Conservation (phyloP, 78 protist species). For the Chrysochromulina tobinii region DNA sequence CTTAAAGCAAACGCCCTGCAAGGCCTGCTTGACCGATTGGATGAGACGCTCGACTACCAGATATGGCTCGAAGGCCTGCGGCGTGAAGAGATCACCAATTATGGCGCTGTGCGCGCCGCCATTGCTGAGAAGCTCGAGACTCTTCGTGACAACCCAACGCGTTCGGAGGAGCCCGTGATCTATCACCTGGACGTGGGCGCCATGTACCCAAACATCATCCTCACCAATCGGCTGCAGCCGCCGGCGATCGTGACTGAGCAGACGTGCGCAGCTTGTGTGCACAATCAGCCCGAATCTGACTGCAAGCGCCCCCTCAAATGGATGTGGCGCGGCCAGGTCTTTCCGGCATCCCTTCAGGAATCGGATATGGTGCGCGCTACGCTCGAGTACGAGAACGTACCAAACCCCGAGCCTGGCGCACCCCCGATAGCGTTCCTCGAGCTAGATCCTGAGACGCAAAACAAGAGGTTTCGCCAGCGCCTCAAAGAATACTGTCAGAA, state of each 20-base stretch:
- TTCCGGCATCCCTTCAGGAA: constrained; percentile 22
- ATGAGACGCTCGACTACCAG: constrained; percentile 60
- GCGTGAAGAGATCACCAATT: constrained; percentile 53
- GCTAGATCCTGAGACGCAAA: constrained; percentile 59
- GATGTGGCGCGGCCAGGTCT: constrained; percentile 92
- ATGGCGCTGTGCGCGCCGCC: constrained; percentile 49
- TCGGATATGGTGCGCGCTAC: background rate
- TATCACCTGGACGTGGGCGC: constrained; percentile 99
- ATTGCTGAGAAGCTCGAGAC: constrained; percentile 52
- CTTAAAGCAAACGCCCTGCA: constrained; percentile 58
- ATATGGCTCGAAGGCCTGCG: constrained; percentile 47
- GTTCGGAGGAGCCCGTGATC: constrained; percentile 85
- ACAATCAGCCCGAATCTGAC: constrained; percentile 56
- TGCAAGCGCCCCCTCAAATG: constrained; percentile 81
- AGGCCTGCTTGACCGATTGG: constrained; percentile 60
- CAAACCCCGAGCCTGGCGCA: too few species aligned
- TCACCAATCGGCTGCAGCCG: constrained; percentile 99
- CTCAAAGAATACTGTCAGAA: constrained; percentile 74
- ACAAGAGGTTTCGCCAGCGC: constrained; percentile 62
- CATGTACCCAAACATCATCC: constrained; percentile 99
- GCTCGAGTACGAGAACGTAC: constrained; percentile 7
- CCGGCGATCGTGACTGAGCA: constrained; percentile 82
- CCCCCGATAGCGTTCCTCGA: constrained; percentile 46
- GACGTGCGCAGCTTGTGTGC: constrained; percentile 90
- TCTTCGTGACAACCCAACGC: constrained; percentile 65